A percentile compares a stretch with the other conserved stretches of the same genome.
phyloP scores from a whole-genome alignment of 1,284 basidiomycete genomes.

The Leccinum cinnamomeum region DNA sequence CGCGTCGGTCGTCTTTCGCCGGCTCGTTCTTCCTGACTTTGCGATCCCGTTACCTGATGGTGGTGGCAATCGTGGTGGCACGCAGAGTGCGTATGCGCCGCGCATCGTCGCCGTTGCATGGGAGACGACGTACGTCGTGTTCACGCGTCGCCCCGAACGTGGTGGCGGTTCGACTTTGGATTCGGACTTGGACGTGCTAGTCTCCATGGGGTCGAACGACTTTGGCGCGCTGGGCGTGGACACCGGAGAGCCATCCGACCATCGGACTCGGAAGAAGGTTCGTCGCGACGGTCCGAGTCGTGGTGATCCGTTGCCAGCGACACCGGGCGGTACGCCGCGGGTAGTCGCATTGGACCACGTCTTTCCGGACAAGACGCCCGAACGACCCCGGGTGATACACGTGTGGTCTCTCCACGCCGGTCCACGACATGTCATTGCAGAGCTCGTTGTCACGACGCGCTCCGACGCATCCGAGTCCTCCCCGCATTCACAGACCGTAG shows the following conservation, averaged over 20 bases:
- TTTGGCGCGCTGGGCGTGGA: slow-evolving; percentile 66
- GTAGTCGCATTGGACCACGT: slow-evolving; percentile 46
- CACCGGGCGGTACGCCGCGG: slow-evolving; percentile 29
- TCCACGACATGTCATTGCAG: slow-evolving; percentile 67
- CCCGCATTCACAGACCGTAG: slow-evolving; percentile 20
- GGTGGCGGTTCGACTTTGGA: background rate
- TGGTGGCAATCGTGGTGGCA: background rate
- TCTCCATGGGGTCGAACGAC: slow-evolving; percentile 82
- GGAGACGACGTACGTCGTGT: slow-evolving; percentile 79
- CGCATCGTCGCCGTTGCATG: slow-evolving; percentile 61
- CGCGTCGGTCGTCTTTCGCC: slow-evolving; percentile 41
- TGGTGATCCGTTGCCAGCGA: background rate
- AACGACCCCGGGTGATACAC: slow-evolving; percentile 17
- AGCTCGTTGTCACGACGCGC: slow-evolving; percentile 31
- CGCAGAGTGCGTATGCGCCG: background rate
- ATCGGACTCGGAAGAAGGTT: background rate
- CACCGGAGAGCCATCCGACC: background rate
- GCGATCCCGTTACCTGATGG: background rate
- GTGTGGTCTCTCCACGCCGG: slow-evolving; percentile 58
- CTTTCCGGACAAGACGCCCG: slow-evolving; percentile 25
- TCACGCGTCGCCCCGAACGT: slow-evolving; percentile 36
- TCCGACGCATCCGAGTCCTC: background rate
- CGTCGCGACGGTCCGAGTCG: background rate
- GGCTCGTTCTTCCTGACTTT: slow-evolving; percentile 30
- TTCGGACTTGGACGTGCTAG: slow-evolving; percentile 49